Conservation (phyloP, 805 yeast species). For the Kuraishia hungarica region DNA sequence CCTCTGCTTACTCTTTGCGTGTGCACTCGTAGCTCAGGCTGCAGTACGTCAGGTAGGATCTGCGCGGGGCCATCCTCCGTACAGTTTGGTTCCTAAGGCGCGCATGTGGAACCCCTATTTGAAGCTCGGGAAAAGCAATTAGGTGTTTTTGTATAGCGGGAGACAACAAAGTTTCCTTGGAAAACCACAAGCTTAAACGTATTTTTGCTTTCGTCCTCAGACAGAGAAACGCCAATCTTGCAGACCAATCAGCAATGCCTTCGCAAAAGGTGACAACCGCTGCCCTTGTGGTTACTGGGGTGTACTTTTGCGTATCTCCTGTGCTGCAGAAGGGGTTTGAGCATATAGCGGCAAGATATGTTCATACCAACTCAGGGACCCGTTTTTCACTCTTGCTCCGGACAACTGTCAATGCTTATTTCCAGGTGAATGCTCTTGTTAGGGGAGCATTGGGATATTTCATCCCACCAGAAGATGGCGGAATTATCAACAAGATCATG, state of each 20-base stretch:
- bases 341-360: neutral
- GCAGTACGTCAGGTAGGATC: neutral
- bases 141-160: neutral
- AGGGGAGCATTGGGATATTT: neutral
- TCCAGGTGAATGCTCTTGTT: neutral
- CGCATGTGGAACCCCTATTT: neutral
- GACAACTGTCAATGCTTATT: neutral
- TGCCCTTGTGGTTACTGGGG: neutral
- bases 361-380: neutral
- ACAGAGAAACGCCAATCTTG: too few species aligned
- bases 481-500: conserved; percentile 14
- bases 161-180: neutral
- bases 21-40: neutral
- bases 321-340: neutral
- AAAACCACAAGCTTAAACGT: neutral
- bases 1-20: too few species aligned
- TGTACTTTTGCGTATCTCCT: neutral
- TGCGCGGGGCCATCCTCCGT: neutral
- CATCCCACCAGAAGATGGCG: conserved; percentile 10
- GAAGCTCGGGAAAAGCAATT: neutral
- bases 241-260: neutral
- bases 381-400: neutral
- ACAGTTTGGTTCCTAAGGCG: neutral
- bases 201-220: neutral
- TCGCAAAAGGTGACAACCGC: neutral